phyloP scores from a whole-genome alignment of 2,329 filamentous ascomycete genomes.

The Pestalotiopsis sp. region DNA sequence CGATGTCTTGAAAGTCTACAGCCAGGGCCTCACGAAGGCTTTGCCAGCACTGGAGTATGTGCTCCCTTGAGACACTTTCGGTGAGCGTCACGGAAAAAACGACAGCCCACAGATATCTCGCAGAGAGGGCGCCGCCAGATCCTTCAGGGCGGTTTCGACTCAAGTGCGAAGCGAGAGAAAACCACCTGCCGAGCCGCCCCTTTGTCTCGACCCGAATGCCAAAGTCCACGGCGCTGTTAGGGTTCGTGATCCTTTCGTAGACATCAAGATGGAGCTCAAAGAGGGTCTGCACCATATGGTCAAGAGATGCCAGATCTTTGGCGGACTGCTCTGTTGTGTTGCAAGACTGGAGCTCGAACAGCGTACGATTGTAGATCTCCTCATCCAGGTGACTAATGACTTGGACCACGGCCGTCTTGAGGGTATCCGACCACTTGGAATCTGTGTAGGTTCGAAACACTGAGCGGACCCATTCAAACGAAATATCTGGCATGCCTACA shows the following conservation, averaged over 20 bases:
- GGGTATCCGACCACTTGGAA: conserved; percentile 59
- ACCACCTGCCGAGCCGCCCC: conserved; percentile 53
- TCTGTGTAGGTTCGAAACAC: conserved; percentile 53
- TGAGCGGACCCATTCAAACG: conserved; percentile 59
- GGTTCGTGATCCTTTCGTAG: conserved; percentile 60
- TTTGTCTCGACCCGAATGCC: conserved; percentile 51
- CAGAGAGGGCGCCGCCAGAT: conserved; percentile 41
- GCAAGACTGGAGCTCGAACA: conserved; percentile 40
- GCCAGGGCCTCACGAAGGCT: conserved; percentile 56
- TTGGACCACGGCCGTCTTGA: conserved; percentile 60
- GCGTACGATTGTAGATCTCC: conserved; percentile 49
- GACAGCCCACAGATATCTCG: conserved; percentile 61
- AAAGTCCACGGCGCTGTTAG: conserved; percentile 55
- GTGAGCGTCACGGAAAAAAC: conserved; percentile 55
- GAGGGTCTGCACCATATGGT: conserved; percentile 56
- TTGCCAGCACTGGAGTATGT: conserved; percentile 61
- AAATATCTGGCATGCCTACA: conserved; percentile 58
- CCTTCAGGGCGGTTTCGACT: conserved; percentile 38
- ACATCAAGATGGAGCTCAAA: conserved; percentile 66
- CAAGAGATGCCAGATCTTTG: conserved; percentile 34
- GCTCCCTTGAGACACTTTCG: conserved; percentile 56
- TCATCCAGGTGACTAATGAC: conserved; percentile 58
- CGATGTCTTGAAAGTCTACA: conserved; percentile 38
- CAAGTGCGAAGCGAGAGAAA: conserved; percentile 50
- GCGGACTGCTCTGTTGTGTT: conserved; percentile 19